These are phyloP conservation scores for Daldinia concentrica DNA, from an alignment of 495 filamentous ascomycete species.

Conservation along the genomic window DNA sequence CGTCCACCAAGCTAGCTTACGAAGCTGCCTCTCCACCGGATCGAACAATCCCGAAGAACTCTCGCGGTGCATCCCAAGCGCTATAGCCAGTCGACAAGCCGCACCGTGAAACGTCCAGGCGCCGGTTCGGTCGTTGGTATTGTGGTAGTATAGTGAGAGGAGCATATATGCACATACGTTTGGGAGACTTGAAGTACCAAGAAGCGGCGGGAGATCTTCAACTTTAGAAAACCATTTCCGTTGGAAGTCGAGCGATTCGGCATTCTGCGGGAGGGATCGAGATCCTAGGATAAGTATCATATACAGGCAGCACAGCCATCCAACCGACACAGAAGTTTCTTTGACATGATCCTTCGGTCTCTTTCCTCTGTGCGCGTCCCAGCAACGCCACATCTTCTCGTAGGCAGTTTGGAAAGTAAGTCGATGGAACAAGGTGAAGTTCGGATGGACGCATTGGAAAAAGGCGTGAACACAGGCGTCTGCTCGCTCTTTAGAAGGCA, in stretches of 20 bases:
- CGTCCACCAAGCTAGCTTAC: slow-evolving; percentile 61
- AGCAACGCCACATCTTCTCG: slow-evolving; percentile 50
- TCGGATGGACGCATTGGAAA: slow-evolving; percentile 56
- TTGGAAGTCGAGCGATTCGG: slow-evolving; percentile 48
- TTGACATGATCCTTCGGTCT: background rate
- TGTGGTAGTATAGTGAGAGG: slow-evolving; percentile 58
- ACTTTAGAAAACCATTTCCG: slow-evolving; percentile 51
- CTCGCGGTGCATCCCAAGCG: slow-evolving; percentile 59
- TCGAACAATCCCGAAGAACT: slow-evolving; percentile 50
- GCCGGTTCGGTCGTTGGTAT: slow-evolving; percentile 54
- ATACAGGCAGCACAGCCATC: slow-evolving; percentile 58
- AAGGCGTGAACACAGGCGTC: slow-evolving; percentile 54
- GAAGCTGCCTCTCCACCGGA: slow-evolving; percentile 51
- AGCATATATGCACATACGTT: slow-evolving; percentile 59
- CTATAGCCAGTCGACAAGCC: slow-evolving; percentile 55
- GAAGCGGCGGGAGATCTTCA: slow-evolving; percentile 42
- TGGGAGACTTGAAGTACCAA: slow-evolving; percentile 52
- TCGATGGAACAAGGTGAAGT: slow-evolving; percentile 57
- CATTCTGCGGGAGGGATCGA: slow-evolving; percentile 41
- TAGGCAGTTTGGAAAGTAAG: slow-evolving; percentile 55
- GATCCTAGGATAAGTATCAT: slow-evolving; percentile 57
- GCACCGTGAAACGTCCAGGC: slow-evolving; percentile 57
- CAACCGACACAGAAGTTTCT: slow-evolving; percentile 41
- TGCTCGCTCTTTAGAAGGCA: slow-evolving; percentile 44
- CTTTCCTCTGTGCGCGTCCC: slow-evolving; percentile 24